Conservation (phyloP, 805 yeast genomes). For the Wickerhamiella azymoides region DNA sequence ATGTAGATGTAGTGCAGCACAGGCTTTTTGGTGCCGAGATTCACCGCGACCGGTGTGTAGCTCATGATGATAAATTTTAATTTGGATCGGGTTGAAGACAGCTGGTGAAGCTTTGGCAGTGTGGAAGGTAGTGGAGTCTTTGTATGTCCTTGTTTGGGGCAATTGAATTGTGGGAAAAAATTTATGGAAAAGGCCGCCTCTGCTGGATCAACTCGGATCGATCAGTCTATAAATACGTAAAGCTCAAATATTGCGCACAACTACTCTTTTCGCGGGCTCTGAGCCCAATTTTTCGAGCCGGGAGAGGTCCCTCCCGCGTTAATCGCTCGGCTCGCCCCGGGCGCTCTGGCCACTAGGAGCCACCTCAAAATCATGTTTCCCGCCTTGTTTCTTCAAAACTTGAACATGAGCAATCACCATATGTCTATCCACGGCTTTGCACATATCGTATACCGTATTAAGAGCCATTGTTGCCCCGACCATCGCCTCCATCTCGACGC, state of each 20-base stretch:
- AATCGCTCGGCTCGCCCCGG: no score
- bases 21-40: conserved; percentile 9
- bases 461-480: conserved; percentile 33
- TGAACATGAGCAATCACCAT: conserved; percentile 31
- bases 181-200: no score
- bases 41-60: conserved; percentile 16
- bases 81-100: not conserved
- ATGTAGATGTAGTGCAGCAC: conserved; percentile 17
- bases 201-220: no score
- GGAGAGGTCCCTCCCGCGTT: no score
- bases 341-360: no score
- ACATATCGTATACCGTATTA: conserved; percentile 43
- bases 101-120: no score
- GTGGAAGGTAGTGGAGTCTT: no score
- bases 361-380: conserved; percentile 26
- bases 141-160: no score
- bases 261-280: not conserved
- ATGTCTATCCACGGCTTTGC: conserved; percentile 40
- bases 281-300: no score
- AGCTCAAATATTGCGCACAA: not conserved
- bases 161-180: no score
- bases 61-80: conserved; percentile 6
- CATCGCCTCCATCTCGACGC: conserved; percentile 47
- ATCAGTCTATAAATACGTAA: no score
- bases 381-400: conserved; percentile 34